These are phyloP conservation scores for Suillus paluster DNA, from an alignment of 768 basidiomycete genomes.

Conservation along the genomic window DNA sequence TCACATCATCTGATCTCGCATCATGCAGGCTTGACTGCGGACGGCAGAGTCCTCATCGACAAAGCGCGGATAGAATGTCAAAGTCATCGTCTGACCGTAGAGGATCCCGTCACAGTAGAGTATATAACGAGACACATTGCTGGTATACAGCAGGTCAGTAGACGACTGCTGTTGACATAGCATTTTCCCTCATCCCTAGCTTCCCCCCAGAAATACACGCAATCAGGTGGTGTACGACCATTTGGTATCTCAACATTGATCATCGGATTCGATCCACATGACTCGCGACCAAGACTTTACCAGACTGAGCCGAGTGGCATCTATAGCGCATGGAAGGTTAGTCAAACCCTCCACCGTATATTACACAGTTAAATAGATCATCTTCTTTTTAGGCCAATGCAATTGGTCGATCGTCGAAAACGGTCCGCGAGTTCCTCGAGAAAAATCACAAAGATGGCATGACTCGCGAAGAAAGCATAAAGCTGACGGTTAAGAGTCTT, in stretches of 20 bases:
- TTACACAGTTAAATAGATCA: neutral
- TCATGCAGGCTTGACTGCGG: constrained; percentile 86
- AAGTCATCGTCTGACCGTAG: constrained; percentile 94
- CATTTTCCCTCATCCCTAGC: neutral
- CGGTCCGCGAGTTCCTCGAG: constrained; percentile 97
- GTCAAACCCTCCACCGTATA: constrained; percentile 10
- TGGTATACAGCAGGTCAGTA: constrained; percentile 92
- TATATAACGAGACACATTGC: constrained; percentile 98
- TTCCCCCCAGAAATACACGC: constrained; percentile 83
- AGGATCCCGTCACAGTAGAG: constrained; percentile 97
- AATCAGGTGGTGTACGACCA: constrained; percentile 97
- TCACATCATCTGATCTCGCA: constrained; percentile 14
- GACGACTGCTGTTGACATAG: constrained; percentile 1
- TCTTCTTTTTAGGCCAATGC: constrained; percentile 77
- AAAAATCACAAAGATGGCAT: constrained; percentile 96
- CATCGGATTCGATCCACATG: constrained; percentile 95
- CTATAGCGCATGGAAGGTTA: constrained; percentile 97
- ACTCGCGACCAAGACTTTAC: constrained; percentile 85
- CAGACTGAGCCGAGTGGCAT: constrained; percentile 98
- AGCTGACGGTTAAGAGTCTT: constrained; percentile 92
- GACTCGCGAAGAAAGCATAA: constrained; percentile 87
- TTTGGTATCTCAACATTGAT: constrained; percentile 98
- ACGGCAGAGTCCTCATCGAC: constrained; percentile 97
- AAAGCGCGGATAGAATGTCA: constrained; percentile 98
- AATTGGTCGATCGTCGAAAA: constrained; percentile 97